A percentile compares a stretch with the other conserved stretches of the same genome.
These are phyloP conservation scores for Euphorbia tirucalli DNA, from an alignment of 345 rosid species.

Conservation along the genomic window DNA sequence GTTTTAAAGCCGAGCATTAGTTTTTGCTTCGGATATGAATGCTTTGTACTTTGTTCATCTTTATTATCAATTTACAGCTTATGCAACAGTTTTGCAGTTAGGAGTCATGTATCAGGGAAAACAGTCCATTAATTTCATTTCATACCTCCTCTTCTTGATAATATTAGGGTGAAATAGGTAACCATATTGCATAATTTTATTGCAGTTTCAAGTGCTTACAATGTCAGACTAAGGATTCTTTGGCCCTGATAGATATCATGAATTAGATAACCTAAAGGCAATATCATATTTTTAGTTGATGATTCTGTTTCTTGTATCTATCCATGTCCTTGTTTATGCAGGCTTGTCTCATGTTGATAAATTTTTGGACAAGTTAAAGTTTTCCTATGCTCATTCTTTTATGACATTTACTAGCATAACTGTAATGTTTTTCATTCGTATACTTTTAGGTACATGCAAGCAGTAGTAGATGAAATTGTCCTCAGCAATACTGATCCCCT, in stretches of 20 bases:
- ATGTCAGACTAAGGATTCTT: neutral
- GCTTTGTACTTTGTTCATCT: no score
- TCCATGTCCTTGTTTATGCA: neutral
- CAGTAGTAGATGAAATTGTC: slow-evolving; percentile 82
- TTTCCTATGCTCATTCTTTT: slow-evolving; percentile 5
- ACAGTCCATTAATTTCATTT: no score
- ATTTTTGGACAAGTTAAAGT: neutral
- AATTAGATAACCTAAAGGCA: neutral
- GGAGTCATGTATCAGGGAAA: no score
- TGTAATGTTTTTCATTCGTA: neutral
- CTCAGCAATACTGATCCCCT: slow-evolving; percentile 57
- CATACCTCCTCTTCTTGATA: no score
- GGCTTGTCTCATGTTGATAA: neutral
- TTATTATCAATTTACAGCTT: no score
- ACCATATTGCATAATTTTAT: neutral
- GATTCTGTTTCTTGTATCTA: neutral
- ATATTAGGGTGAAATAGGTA: neutral
- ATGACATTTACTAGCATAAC: neutral
- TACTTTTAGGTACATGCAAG: slow-evolving; percentile 85
- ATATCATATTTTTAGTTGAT: neutral
- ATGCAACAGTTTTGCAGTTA: no score
- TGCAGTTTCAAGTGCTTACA: neutral
- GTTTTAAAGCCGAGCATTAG: no score
- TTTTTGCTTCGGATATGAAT: no score
- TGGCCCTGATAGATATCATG: neutral